Conservation (phyloP, 257 asterid genomes). For the Solanum bulbocastanum region DNA sequence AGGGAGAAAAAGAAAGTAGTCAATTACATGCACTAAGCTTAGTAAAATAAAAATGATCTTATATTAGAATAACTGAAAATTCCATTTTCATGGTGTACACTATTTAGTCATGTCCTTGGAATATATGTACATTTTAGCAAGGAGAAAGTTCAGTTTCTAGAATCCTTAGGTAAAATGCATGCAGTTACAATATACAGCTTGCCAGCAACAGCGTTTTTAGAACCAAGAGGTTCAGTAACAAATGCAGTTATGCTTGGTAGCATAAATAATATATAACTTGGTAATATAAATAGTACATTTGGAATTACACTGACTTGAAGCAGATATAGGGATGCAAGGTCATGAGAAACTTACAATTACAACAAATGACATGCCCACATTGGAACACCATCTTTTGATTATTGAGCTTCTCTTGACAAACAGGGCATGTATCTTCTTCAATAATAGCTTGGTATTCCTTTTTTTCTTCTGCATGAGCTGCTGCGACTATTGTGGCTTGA, state of each 20-base stretch:
- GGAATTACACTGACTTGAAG: neutral
- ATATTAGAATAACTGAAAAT: neutral
- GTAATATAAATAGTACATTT: neutral
- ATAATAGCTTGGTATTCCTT: slow-evolving; percentile 19
- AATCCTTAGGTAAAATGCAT: neutral
- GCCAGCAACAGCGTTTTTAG: neutral
- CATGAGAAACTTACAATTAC: slow-evolving; percentile 62
- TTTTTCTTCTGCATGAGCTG: slow-evolving; percentile 12
- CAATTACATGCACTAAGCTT: neutral
- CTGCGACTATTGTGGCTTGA: slow-evolving; percentile 17
- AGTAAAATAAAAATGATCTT: neutral
- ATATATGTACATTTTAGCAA: neutral
- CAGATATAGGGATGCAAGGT: slow-evolving; percentile 1
- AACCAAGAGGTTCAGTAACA: neutral
- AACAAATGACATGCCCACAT: slow-evolving; percentile 91
- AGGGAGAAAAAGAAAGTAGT: neutral
- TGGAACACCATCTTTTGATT: slow-evolving; percentile 93
- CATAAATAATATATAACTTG: neutral
- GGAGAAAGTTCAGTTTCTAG: neutral
- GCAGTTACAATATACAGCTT: neutral
- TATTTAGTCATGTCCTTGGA: neutral
- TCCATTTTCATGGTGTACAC: neutral
- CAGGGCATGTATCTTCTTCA: slow-evolving; percentile 62
- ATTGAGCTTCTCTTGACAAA: slow-evolving; percentile 86
- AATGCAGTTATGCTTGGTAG: neutral